Evolutionary conservation across 495 filamentous ascomycete species (phyloP).

Genomic region (Emericellopsis terricola): DNA sequence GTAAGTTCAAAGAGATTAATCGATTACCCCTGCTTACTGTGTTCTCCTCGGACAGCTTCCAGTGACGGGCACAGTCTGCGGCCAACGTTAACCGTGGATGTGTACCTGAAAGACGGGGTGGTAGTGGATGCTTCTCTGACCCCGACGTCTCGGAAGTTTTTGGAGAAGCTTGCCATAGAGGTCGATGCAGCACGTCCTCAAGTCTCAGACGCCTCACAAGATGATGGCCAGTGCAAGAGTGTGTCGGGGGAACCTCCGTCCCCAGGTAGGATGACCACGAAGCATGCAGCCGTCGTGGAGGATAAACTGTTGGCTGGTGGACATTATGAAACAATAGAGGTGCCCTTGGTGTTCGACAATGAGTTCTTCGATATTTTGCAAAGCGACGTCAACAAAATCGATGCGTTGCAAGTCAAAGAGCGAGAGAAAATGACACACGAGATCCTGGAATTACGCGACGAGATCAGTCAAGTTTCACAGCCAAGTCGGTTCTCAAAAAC

Average conservation of each 20-base stretch:
- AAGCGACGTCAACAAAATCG: conserved; percentile 40
- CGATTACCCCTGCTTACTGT: too few species aligned
- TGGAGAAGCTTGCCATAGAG: conserved; percentile 27
- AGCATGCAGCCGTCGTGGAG: neutral
- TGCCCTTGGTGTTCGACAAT: conserved; percentile 46
- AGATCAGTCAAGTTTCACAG: conserved; percentile 36
- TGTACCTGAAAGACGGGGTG: conserved; percentile 31
- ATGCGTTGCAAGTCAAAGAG: conserved; percentile 38
- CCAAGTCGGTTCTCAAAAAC: conserved; percentile 36
- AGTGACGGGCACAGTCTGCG: too few species aligned
- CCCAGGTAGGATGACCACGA: neutral
- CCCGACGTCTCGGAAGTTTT: conserved; percentile 29
- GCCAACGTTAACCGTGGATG: conserved; percentile 40
- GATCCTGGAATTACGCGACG: conserved; percentile 34
- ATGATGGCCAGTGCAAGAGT: too few species aligned
- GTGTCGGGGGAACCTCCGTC: neutral
- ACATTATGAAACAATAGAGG: conserved; percentile 28
- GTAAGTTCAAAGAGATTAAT: too few species aligned
- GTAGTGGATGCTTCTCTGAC: conserved; percentile 37
- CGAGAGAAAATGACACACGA: conserved; percentile 31
- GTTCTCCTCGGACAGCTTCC: too few species aligned
- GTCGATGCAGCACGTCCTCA: conserved; percentile 5
- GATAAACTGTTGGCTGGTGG: neutral
- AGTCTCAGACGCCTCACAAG: conserved; percentile 7
- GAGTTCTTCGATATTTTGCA: conserved; percentile 52